Evolutionary conservation across 768 basidiomycete species (phyloP), one percentile per base, ranked within the genome.

Genomic region (Mycena filopes): DNA sequence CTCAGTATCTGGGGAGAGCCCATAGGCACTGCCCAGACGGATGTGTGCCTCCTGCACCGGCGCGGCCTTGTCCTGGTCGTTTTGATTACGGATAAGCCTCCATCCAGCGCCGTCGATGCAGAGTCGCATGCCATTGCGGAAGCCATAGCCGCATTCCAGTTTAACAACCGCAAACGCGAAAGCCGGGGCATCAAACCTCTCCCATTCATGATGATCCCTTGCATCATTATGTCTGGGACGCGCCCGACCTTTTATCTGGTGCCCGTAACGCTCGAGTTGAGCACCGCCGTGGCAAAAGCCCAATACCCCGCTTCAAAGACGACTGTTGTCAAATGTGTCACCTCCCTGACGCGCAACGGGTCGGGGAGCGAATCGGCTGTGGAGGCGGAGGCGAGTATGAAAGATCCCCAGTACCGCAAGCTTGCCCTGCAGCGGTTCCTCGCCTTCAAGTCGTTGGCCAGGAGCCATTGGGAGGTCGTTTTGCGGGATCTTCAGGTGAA

Each of bases 241-340:
- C 67, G 45, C 20, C 80, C 79, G 31, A 72, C 70, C 23, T 80
- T 80, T 68, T 80, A 79, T 63, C 63, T 77, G n/a, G 69, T 80
- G 29, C 73, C 74, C 6, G 74, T 81, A 60, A 81, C 75, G 29
- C 53, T 64, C 60, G 73, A 74, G 31, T 66, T 80, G 45, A 75
- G 72, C 66, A 55, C 69, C 36, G 74, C 77, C 23, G 72, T 75
- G 63, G 66, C 67, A 41, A 60, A 58, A 45, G 69, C 63, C 33
- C 70, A 70, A 63, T 71, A 72, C 69, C 73, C 70, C 23, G 26
- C 66, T 3, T 51, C 62, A n/a, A 49, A 63, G 63, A 76, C 75
- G 33, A 16, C 60, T 20, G 75, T 76, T 60, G 62, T 66, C 49
- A 74, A 73, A 66, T 77, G 78, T 50, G 64, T 73, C 45, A 75